phyloP scores from a whole-genome alignment of 768 basidiomycete species.

The Tylopilus sp. region DNA sequence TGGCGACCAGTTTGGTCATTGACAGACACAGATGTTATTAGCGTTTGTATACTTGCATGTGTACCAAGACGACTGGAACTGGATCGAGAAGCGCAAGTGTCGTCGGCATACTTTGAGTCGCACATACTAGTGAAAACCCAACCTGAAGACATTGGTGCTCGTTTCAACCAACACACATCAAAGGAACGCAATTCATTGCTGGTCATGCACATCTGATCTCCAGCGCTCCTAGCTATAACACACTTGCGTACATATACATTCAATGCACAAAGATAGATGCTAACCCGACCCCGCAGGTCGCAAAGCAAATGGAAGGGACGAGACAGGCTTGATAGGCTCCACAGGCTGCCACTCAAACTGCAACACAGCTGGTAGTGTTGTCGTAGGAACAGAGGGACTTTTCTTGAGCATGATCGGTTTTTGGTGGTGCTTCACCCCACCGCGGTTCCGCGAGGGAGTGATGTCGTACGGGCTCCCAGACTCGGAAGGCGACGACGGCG shows the following conservation, averaged over 20 bases:
- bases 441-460: slow-evolving; percentile 23
- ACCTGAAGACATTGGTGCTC: too few species aligned
- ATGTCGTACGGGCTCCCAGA: slow-evolving; percentile 17
- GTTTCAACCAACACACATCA: too few species aligned
- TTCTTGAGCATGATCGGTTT: slow-evolving; percentile 34
- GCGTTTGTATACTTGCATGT: too few species aligned
- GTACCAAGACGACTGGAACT: too few species aligned
- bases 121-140: too few species aligned
- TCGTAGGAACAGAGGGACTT: slow-evolving; percentile 2
- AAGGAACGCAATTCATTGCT: too few species aligned
- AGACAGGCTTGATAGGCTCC: slow-evolving; percentile 22
- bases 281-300: slow-evolving; percentile 18
- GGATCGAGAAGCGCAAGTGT: too few species aligned
- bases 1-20: too few species aligned
- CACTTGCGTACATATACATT: neutral
- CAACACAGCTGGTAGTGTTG: slow-evolving; percentile 1
- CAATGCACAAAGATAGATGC: neutral
- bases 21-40: too few species aligned
- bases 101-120: too few species aligned
- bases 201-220: too few species aligned
- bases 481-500: slow-evolving; percentile 17
- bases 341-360: slow-evolving; percentile 25
- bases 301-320: slow-evolving; percentile 24
- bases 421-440: slow-evolving; percentile 31
- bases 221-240: too few species aligned